phyloP scores from a whole-genome alignment of 2,329 filamentous ascomycete species.

The Cercospora brassicicola region DNA sequence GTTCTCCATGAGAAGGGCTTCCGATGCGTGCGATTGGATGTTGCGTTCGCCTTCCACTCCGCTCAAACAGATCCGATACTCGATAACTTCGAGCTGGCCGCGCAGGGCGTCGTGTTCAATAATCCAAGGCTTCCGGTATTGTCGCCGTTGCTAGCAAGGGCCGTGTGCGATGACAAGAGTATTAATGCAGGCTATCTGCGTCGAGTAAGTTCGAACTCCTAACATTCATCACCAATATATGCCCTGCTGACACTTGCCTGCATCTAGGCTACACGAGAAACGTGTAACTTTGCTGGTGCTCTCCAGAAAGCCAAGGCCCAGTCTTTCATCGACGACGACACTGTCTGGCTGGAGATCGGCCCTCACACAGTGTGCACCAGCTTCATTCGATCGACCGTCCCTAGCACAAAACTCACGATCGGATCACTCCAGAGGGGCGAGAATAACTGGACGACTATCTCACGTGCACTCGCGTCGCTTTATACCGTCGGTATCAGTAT shows the following conservation, averaged over 20 bases:
- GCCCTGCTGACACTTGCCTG: background rate
- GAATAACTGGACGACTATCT: conserved; percentile 52
- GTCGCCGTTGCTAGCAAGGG: conserved; percentile 28
- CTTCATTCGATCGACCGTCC: conserved; percentile 19
- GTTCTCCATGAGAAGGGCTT: conserved; percentile 12
- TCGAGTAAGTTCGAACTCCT: background rate
- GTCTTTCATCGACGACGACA: conserved; percentile 39
- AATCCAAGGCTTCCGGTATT: conserved; percentile 36
- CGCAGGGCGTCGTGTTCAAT: conserved; percentile 27
- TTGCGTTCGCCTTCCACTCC: conserved; percentile 40
- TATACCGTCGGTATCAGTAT: conserved; percentile 57
- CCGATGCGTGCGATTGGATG: conserved; percentile 23
- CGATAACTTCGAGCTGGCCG: conserved; percentile 25
- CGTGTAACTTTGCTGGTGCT: conserved; percentile 43
- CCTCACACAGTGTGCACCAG: conserved; percentile 46
- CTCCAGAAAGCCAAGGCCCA: conserved; percentile 37
- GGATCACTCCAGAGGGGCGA: conserved; percentile 11
- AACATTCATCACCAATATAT: background rate
- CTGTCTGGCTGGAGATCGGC: conserved; percentile 49
- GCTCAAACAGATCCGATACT: conserved; percentile 37
- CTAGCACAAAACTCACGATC: conserved; percentile 34
- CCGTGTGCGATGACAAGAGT: background rate
- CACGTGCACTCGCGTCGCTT: conserved; percentile 50
- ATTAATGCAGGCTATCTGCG: background rate
- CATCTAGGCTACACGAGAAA: conserved; percentile 38